A percentile compares a stretch with the other conserved stretches of the same genome.
Conservation (phyloP, 805 yeast genomes). For the Candida vartiovaarae region DNA sequence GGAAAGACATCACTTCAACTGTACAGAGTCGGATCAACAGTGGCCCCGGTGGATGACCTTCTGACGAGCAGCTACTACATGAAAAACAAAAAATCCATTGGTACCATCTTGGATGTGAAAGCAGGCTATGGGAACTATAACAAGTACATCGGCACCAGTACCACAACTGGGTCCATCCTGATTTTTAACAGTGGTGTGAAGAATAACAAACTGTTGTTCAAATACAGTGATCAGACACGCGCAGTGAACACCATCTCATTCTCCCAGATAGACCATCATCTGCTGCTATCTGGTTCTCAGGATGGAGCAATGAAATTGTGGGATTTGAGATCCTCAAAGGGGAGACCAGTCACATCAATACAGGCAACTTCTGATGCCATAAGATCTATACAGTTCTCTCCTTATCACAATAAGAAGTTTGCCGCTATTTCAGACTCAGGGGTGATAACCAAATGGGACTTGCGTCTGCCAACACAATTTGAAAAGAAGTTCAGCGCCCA, state of each 20-base stretch:
- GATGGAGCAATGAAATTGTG: constrained; percentile 73
- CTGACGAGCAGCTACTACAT: constrained; percentile 20
- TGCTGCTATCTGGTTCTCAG: constrained; percentile 61
- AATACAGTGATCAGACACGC: constrained; percentile 35
- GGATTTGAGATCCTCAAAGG: constrained; percentile 51
- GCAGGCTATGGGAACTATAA: constrained; percentile 36
- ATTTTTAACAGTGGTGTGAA: constrained; percentile 23
- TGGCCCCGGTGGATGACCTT: constrained; percentile 29
- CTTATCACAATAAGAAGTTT: constrained; percentile 46
- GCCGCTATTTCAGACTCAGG: constrained; percentile 89
- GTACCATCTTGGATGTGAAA: constrained; percentile 36
- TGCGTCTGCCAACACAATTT: constrained; percentile 53
- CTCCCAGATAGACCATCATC: constrained; percentile 29
- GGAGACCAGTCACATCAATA: constrained; percentile 44
- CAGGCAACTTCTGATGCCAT: constrained; percentile 59
- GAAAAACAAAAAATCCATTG: constrained; percentile 29
- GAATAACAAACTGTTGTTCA: constrained; percentile 24
- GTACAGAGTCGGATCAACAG: constrained; percentile 26
- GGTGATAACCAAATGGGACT: constrained; percentile 76
- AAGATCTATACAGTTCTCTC: constrained; percentile 48
- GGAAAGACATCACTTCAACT: constrained; percentile 37
- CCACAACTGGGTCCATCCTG: constrained; percentile 41
- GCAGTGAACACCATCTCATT: constrained; percentile 41
- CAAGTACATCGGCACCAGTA: constrained; percentile 35
- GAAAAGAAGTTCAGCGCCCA: constrained; percentile 84